A percentile compares a stretch with the other conserved stretches of the same genome.
Conservation (phyloP, 2,329 filamentous ascomycete species). For the Neurospora crassa region DNA sequence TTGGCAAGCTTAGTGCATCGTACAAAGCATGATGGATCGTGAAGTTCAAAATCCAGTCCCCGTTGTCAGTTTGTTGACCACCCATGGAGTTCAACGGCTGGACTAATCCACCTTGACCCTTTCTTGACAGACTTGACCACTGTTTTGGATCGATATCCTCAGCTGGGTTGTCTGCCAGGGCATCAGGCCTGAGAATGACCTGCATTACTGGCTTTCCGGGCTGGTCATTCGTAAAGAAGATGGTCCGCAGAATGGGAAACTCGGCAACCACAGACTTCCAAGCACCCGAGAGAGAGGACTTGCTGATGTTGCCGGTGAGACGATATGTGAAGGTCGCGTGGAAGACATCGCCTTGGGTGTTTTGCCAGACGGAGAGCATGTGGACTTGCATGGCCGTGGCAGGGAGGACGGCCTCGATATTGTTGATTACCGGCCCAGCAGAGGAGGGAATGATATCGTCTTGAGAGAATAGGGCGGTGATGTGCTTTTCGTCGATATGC, state of each 20-base stretch:
- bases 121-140: background rate
- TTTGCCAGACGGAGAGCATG: conserved; percentile 70
- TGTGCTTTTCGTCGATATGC: background rate
- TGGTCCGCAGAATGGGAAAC: conserved; percentile 59
- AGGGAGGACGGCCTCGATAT: conserved; percentile 50
- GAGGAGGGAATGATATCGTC: conserved; percentile 32
- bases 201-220: conserved; percentile 51
- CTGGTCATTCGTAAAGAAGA: conserved; percentile 44
- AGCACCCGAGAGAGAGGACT: conserved; percentile 38
- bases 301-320: conserved; percentile 30
- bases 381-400: conserved; percentile 70
- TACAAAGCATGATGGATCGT: conserved; percentile 81
- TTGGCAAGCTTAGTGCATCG: conserved; percentile 69
- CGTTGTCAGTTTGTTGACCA: conserved; percentile 8
- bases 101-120: conserved; percentile 13
- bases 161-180: background rate
- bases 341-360: conserved; percentile 56
- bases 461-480: conserved; percentile 26
- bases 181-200: conserved; percentile 36
- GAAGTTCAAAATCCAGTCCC: conserved; percentile 34
- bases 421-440: conserved; percentile 3
- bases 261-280: conserved; percentile 51
- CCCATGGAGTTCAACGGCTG: conserved; percentile 15
- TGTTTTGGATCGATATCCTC: background rate
- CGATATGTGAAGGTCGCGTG: conserved; percentile 62